Evolutionary conservation across 345 rosid species (phyloP).

Genomic region (Bruguiera sexangula): DNA sequence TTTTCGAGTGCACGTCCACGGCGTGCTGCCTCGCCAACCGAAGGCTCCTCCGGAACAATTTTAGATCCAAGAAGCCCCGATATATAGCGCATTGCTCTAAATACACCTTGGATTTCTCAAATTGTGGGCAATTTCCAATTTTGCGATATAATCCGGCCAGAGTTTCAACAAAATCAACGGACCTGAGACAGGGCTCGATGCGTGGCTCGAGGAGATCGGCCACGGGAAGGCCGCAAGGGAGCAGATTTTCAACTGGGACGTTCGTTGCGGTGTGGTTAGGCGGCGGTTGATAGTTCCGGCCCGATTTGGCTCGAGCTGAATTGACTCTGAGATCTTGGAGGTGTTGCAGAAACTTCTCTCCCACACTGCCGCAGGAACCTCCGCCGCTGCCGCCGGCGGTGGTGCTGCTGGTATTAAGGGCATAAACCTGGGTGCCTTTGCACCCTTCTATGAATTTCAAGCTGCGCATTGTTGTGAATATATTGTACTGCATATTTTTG

Average conservation of each 20-base stretch:
- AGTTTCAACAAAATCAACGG: slow-evolving; percentile 59
- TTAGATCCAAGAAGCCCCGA: slow-evolving; percentile 66
- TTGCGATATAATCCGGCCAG: slow-evolving; percentile 60
- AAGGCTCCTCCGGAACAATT: slow-evolving; percentile 73
- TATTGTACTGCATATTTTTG: slow-evolving; percentile 65
- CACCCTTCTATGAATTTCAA: slow-evolving; percentile 76
- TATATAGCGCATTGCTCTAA: slow-evolving; percentile 74
- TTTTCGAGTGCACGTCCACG: slow-evolving; percentile 67
- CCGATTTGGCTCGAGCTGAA: slow-evolving; percentile 53
- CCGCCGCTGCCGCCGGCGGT: slow-evolving; percentile 17
- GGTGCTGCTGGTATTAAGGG: slow-evolving; percentile 47
- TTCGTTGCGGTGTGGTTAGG: slow-evolving; percentile 21
- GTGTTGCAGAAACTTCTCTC: slow-evolving; percentile 67
- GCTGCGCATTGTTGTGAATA: slow-evolving; percentile 84
- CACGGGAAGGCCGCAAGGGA: slow-evolving; percentile 70
- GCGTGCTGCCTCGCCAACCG: slow-evolving; percentile 73
- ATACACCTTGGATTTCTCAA: slow-evolving; percentile 54
- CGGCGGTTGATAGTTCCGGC: slow-evolving; percentile 29
- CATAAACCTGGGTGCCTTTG: slow-evolving; percentile 66
- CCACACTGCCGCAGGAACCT: slow-evolving; percentile 41
- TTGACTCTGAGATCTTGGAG: slow-evolving; percentile 70
- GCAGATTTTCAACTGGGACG: slow-evolving; percentile 43
- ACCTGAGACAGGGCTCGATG: slow-evolving; percentile 66
- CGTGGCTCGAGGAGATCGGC: slow-evolving; percentile 73
- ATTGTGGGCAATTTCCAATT: slow-evolving; percentile 44